Evolutionary conservation across 2,329 filamentous ascomycete species (phyloP).

Genomic region (Pseudocercospora cruenta): DNA sequence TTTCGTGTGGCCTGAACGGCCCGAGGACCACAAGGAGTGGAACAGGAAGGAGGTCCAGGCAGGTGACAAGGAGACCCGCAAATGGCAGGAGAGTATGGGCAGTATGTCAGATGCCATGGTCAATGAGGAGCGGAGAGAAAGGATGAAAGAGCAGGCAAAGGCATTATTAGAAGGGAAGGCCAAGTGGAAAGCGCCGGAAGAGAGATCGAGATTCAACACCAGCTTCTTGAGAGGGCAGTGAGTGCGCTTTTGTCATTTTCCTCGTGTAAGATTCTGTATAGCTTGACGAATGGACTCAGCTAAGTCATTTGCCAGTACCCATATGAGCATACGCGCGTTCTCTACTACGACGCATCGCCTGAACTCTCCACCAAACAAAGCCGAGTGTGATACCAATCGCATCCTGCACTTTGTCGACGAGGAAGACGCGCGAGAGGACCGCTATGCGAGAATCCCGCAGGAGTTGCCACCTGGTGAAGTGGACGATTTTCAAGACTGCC

Average conservation of each 20-base stretch:
- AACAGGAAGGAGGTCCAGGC: conserved; percentile 33
- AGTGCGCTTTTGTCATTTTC: not conserved
- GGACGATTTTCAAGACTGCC: not conserved
- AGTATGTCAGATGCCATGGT: conserved; percentile 42
- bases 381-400: not conserved
- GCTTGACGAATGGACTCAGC: not conserved
- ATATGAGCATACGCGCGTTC: not conserved
- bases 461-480: not conserved
- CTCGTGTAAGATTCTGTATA: not conserved
- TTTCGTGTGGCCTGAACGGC: conserved; percentile 82
- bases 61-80: conserved; percentile 44
- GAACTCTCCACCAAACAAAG: not conserved
- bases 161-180: conserved; percentile 63
- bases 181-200: conserved; percentile 54
- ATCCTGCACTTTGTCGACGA: not conserved
- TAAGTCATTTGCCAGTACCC: not conserved
- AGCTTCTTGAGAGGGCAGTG: conserved; percentile 7
- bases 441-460: not conserved
- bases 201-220: not conserved
- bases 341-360: not conserved
- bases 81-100: conserved; percentile 41
- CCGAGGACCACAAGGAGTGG: conserved; percentile 60
- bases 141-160: conserved; percentile 64
- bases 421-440: not conserved
- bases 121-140: conserved; percentile 47